Base-by-base conservation (phyloP, 768 basidiomycete species). In the Leccinum ochraceum region DNA sequence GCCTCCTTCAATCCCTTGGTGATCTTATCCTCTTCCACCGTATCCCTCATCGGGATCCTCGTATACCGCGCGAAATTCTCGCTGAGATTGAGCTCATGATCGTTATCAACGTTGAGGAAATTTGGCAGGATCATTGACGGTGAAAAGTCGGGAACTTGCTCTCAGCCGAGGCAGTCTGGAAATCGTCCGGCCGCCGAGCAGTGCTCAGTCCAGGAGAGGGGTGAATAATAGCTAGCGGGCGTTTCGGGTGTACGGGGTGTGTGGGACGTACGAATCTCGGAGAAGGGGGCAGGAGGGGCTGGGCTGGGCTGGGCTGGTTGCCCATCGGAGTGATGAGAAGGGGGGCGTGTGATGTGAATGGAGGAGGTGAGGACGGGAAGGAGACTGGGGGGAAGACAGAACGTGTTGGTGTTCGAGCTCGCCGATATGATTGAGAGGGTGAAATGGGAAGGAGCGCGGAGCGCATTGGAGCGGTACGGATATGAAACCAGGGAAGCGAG, bases 21-120 rank as follows among this genome's bases (percentile, higher is more conserved):
- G 39, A 98, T 90, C 56, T 90, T 89, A 61, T 92, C 91, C 75
- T 98, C 96, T 72, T 98, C 95, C 16, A 98, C 93, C 3, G 88
- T 94, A 77, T 98, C 95, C 63, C 94, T 80, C 92, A 98, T 95
- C 6, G 94, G 91, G 46, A 98, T 90, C 67, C 86, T 89, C 51
- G 84, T 77, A 72, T 98, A 98, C 66, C 84, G 84, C 63, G 94
- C 93, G 71, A 98, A 97, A 11, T 80, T 79, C 58, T 85, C 80
- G 51, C 79, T 80, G 59, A 95, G 67, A 17, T 78, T 75, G 64
- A 95, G 75, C 2, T 89, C 92, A 55, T 87, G 86, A 67, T 94
- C 87, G 64, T 94, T 84, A 63, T 22, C 22, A 22, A 22, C 22
- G 22, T 22, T 22, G 22, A 22, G 22, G 22, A 97, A 97, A 59